Conservation (phyloP, 1,284 basidiomycete species). For the Volvariella volvacea region DNA sequence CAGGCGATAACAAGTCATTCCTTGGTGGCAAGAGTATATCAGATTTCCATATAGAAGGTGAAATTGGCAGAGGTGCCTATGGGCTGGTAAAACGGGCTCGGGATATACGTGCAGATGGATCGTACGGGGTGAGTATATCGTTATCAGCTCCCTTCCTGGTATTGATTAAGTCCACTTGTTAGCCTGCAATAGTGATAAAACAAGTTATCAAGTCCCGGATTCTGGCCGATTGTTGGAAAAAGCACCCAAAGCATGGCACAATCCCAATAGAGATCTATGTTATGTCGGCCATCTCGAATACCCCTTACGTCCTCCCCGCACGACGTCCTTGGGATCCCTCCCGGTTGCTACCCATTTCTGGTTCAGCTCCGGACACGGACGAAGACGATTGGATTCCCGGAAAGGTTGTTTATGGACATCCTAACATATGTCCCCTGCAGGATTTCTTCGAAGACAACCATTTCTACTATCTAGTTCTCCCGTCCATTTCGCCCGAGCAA, state of each 20-base stretch:
- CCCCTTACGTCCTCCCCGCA: constrained; percentile 64
- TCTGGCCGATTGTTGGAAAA: constrained; percentile 98
- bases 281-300: constrained; percentile 84
- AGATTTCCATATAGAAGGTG: constrained; percentile 77
- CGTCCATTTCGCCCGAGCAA: constrained; percentile 59
- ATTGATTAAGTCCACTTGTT: constrained; percentile 11
- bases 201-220: constrained; percentile 99
- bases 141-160: constrained; percentile 9
- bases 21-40: constrained; percentile 62
- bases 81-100: constrained; percentile 90
- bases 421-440: constrained; percentile 87
- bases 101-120: constrained; percentile 71
- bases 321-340: constrained; percentile 77
- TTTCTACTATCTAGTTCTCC: constrained; percentile 89
- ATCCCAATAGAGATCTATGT: constrained; percentile 99
- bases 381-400: constrained; percentile 59
- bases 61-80: constrained; percentile 95
- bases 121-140: constrained; percentile 64
- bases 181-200: constrained; percentile 86
- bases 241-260: constrained; percentile 89
- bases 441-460: constrained; percentile 98
- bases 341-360: constrained; percentile 24
- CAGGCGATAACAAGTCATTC: constrained; percentile 38
- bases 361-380: constrained; percentile 1
- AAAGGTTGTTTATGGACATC: constrained; percentile 73